Evolutionary conservation across 164 flowering plant genomes (phyloP).

Genomic region (Liriodendron chinense): DNA sequence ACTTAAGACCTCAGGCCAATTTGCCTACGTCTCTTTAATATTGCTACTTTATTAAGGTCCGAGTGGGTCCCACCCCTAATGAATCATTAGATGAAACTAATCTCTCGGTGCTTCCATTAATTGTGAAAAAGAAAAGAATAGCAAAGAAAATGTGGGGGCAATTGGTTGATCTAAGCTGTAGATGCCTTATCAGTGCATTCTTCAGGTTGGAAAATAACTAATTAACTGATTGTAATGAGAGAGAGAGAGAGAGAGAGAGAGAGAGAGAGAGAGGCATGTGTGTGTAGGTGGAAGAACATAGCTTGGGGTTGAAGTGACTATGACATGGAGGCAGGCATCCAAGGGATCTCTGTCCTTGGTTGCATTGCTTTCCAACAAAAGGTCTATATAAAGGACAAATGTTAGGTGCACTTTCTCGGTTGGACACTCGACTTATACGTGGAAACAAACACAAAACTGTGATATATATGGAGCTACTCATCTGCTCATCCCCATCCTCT

Average conservation of each 20-base stretch:
- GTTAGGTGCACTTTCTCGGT: background rate
- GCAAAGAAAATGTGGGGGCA: too few relatives aligned
- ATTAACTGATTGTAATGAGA: background rate
- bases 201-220: background rate
- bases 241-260: background rate
- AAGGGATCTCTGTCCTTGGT: background rate
- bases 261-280: background rate
- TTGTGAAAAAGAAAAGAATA: too few relatives aligned
- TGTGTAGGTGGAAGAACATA: background rate
- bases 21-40: too few relatives aligned
- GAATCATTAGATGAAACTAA: too few relatives aligned
- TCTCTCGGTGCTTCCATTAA: too few relatives aligned
- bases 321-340: constrained; percentile 3
- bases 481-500: too few relatives aligned
- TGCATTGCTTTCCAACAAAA: background rate
- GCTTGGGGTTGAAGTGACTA: background rate
- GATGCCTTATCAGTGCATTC: too few relatives aligned
- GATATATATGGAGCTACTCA: too few relatives aligned
- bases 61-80: too few relatives aligned
- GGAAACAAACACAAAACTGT: too few relatives aligned
- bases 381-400: background rate
- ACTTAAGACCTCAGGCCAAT: too few relatives aligned
- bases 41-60: too few relatives aligned
- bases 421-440: background rate
- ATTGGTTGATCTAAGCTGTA: background rate